phyloP scores from a whole-genome alignment of 192 early-diverging fungal species.

The Backusella liffmaniae region DNA sequence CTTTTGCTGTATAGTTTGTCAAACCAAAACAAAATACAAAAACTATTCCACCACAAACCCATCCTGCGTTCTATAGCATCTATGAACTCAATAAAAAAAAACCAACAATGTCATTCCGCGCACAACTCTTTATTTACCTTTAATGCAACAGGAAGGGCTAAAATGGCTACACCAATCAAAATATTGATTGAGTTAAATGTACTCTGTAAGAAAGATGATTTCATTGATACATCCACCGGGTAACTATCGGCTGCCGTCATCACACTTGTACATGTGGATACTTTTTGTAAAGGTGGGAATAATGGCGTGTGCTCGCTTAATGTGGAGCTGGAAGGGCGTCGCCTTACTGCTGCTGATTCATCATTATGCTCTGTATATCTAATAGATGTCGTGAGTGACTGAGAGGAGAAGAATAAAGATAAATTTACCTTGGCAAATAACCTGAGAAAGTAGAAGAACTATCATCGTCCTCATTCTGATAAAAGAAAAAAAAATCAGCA shows the following conservation, averaged over 20 bases:
- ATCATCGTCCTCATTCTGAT: neutral
- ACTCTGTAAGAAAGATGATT: constrained; percentile 44
- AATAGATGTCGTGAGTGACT: neutral
- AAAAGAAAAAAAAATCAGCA: neutral
- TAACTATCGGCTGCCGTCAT: constrained; percentile 33
- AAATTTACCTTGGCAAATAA: constrained; percentile 10
- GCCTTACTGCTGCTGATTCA: neutral
- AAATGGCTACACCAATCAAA: constrained; percentile 63
- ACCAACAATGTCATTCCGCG: neutral
- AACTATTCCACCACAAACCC: constrained; percentile 51
- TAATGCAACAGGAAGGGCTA: constrained; percentile 63
- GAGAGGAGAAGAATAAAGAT: neutral
- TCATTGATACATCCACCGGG: constrained; percentile 18
- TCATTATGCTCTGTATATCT: neutral
- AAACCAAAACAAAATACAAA: constrained; percentile 43
- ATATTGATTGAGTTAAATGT: constrained; percentile 62
- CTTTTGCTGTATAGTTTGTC: constrained; percentile 58
- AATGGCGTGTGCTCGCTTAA: constrained; percentile 16
- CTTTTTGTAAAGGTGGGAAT: constrained; percentile 14
- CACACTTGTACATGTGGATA: constrained; percentile 22
- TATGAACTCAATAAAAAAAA: neutral
- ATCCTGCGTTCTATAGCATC: constrained; percentile 46
- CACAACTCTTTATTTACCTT: constrained; percentile 18
- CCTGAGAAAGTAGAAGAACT: neutral
- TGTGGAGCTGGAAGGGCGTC: neutral